A percentile compares a stretch with the other conserved stretches of the same genome.
Conservation (phyloP, 352 stramenopile genomes). For the Albugo laibachii region DNA sequence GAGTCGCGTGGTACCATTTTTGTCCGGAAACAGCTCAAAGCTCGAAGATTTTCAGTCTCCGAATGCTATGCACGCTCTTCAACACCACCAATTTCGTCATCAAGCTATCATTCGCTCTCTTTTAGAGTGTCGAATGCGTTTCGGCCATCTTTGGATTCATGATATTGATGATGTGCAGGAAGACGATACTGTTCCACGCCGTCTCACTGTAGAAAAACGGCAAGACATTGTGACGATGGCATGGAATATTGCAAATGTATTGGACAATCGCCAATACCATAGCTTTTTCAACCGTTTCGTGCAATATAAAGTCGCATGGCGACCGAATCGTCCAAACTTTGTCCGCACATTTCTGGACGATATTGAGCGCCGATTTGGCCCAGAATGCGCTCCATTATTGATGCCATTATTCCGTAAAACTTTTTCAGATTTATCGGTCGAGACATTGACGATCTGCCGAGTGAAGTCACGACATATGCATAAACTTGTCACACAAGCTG, state of each 20-base stretch:
- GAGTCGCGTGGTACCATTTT: conserved; percentile 45
- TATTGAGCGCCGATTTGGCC: conserved; percentile 12
- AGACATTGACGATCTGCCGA: conserved; percentile 71
- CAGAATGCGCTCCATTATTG: conserved; percentile 29
- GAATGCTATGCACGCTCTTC: conserved; percentile 26
- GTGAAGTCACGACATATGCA: conserved; percentile 51
- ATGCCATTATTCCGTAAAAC: conserved; percentile 68
- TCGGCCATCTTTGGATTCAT: conserved; percentile 65
- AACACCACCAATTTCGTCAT: conserved; percentile 65
- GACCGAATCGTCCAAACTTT: conserved; percentile 54
- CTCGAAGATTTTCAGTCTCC: conserved; percentile 57
- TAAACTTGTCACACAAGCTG: conserved; percentile 36
- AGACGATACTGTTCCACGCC: conserved; percentile 27
- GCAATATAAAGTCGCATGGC: conserved; percentile 74
- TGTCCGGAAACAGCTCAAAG: conserved; percentile 56
- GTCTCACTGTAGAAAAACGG: conserved; percentile 34
- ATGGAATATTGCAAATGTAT: conserved; percentile 70
- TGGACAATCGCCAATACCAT: conserved; percentile 72
- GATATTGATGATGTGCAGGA: conserved; percentile 56
- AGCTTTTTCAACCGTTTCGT: conserved; percentile 76
- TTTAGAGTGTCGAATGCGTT: conserved; percentile 64
- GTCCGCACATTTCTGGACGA: conserved; percentile 63
- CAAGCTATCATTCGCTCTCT: conserved; percentile 59
- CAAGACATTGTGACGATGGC: conserved; percentile 65
- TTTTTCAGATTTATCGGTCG: conserved; percentile 56